A percentile compares a stretch with the other conserved stretches of the same genome.
Conservation (phyloP, 352 stramenopile genomes). For the Pythium plurisporium region DNA sequence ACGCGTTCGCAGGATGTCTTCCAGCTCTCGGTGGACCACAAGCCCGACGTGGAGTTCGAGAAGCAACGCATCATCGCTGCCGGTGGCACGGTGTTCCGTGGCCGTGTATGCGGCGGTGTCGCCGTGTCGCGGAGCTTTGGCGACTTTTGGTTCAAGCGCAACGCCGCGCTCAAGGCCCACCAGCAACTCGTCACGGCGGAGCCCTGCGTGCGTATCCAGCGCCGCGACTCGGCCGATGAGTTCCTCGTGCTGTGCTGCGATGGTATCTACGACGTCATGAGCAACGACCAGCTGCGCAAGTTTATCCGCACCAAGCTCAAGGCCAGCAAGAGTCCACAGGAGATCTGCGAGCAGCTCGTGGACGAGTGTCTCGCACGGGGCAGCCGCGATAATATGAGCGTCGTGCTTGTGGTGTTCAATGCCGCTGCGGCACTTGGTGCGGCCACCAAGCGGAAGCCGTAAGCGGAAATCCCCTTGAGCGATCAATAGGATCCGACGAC, state of each 20-base stretch:
- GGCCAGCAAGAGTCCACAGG: conserved; percentile 47
- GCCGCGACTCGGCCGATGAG: conserved; percentile 77
- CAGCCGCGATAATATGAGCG: conserved; percentile 87
- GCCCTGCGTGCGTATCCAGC: conserved; percentile 74
- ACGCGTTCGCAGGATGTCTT: conserved; percentile 59
- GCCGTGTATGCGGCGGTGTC: conserved; percentile 78
- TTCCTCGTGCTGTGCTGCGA: conserved; percentile 92
- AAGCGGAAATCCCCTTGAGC: too few species aligned
- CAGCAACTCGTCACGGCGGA: conserved; percentile 85
- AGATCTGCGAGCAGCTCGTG: conserved; percentile 70
- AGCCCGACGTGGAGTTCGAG: conserved; percentile 81
- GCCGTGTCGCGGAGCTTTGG: conserved; percentile 84
- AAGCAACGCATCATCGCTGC: conserved; percentile 82
- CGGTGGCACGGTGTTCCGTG: conserved; percentile 79
- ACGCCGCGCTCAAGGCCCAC: conserved; percentile 66
- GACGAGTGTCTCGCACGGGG: conserved; percentile 80
- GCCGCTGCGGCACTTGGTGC: conserved; percentile 17
- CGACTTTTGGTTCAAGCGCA: conserved; percentile 88
- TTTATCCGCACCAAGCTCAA: conserved; percentile 85
- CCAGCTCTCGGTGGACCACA: conserved; percentile 84
- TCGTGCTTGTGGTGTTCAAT: conserved; percentile 74
- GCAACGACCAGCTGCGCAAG: conserved; percentile 90
- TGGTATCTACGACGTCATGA: conserved; percentile 94
- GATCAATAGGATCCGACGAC: too few species aligned
- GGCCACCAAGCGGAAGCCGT: conserved; percentile 21